Percentiles rank a stretch among this genome's conserved stretches.
Evolutionary conservation across 306 rosid genomes (phyloP).

Genomic region (Potentilla sterilis): DNA sequence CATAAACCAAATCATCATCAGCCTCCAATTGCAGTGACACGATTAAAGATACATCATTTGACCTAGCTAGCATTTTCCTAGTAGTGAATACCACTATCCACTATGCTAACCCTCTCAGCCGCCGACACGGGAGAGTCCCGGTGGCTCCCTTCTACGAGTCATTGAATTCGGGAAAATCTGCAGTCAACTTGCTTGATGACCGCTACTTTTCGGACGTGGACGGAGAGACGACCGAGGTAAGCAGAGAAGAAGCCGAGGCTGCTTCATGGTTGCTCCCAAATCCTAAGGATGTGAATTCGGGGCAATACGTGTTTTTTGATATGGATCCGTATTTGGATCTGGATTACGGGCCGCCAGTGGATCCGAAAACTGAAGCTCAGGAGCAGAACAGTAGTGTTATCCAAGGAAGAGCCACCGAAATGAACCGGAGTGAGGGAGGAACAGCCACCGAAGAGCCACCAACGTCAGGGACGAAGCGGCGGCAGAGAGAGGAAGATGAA

Average conservation of each 20-base stretch:
- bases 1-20: no score
- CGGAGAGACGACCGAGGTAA: slow-evolving; percentile 41
- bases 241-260: slow-evolving; percentile 88
- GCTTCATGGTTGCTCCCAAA: slow-evolving; percentile 88
- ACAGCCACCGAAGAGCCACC: no score
- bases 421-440: no score
- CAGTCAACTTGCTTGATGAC: slow-evolving; percentile 45
- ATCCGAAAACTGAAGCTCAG: slow-evolving; percentile 54
- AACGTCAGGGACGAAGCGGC: no score
- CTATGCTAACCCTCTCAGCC: slow-evolving; percentile 88
- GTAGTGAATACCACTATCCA: no score
- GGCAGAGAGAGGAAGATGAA: no score
- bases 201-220: slow-evolving; percentile 52
- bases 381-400: slow-evolving; percentile 65
- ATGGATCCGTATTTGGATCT: slow-evolving; percentile 73
- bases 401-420: no score
- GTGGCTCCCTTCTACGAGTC: slow-evolving; percentile 58
- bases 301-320: slow-evolving; percentile 47
- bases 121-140: slow-evolving; percentile 78
- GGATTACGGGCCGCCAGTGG: slow-evolving; percentile 48
- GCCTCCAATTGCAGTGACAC: no score
- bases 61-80: no score
- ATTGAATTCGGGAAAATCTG: slow-evolving; percentile 23
- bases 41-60: no score
- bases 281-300: slow-evolving; percentile 62